These are phyloP conservation scores for Buddleja alternifolia DNA, from an alignment of 257 asterid species.

Conservation along the genomic window DNA sequence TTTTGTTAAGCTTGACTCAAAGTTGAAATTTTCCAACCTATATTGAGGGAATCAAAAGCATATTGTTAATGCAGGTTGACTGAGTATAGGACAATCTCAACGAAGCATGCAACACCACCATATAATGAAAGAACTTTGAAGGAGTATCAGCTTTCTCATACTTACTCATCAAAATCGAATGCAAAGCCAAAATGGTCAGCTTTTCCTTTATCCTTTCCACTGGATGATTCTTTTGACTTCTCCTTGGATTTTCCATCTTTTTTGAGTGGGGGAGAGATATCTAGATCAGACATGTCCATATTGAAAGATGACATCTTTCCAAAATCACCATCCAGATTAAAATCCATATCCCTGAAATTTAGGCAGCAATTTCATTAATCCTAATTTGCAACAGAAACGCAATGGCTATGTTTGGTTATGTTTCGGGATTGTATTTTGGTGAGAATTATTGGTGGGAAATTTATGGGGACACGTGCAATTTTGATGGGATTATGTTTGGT, in stretches of 20 bases:
- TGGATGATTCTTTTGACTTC: conserved; percentile 49
- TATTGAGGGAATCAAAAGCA: conserved; percentile 27
- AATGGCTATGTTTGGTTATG: too few species aligned
- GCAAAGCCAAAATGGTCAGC: conserved; percentile 61
- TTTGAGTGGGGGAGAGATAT: conserved; percentile 66
- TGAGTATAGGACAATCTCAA: conserved; percentile 8
- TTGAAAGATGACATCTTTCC: conserved; percentile 81
- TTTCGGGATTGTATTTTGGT: too few species aligned
- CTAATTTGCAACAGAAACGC: conserved; percentile 1
- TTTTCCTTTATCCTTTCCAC: conserved; percentile 55
- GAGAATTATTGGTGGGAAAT: too few species aligned
- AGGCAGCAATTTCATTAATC: conserved; percentile 32
- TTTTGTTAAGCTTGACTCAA: conserved; percentile 52
- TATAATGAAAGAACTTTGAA: not conserved
- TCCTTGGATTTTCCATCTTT: conserved; percentile 62
- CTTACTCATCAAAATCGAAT: conserved; percentile 90
- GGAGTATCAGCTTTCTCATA: conserved; percentile 24
- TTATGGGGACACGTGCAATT: too few species aligned
- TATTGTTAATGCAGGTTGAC: conserved; percentile 5
- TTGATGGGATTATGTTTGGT: too few species aligned
- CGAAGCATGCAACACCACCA: conserved; percentile 17
- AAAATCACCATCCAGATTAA: conserved; percentile 77
- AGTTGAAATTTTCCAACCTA: conserved; percentile 66
- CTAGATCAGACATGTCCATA: conserved; percentile 82
- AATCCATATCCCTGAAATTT: conserved; percentile 83